Percentiles rank a stretch among this genome's conserved stretches.
phyloP scores from a whole-genome alignment of 2,329 filamentous ascomycete genomes.

The Fusarium veterinarium region DNA sequence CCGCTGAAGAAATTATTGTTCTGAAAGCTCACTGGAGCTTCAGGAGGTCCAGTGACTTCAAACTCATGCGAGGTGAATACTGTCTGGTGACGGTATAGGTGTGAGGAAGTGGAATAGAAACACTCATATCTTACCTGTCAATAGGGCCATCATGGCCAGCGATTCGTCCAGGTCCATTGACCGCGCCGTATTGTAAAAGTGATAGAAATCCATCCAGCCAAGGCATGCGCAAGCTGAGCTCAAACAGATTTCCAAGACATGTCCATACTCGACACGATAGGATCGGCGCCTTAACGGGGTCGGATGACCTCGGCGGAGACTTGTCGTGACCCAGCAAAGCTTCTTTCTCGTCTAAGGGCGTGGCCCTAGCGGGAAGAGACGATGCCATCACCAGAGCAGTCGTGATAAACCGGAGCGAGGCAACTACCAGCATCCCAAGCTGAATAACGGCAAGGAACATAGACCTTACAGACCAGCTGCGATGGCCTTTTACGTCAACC shows the following conservation, averaged over 20 bases:
- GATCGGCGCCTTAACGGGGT: slow-evolving; percentile 68
- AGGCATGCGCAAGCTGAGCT: slow-evolving; percentile 85
- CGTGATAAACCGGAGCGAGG: slow-evolving; percentile 73
- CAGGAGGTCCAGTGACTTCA: slow-evolving; percentile 59
- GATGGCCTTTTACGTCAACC: slow-evolving; percentile 27
- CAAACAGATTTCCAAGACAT: slow-evolving; percentile 76
- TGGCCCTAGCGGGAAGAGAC: slow-evolving; percentile 68
- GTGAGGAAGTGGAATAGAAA: slow-evolving; percentile 47
- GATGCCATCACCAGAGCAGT: slow-evolving; percentile 74
- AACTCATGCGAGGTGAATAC: slow-evolving; percentile 58
- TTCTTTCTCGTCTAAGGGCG: slow-evolving; percentile 42
- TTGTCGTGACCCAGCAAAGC: slow-evolving; percentile 27
- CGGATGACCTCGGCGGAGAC: slow-evolving; percentile 40
- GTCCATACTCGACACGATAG: slow-evolving; percentile 82
- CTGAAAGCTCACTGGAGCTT: slow-evolving; percentile 53
- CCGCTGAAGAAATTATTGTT: slow-evolving; percentile 28
- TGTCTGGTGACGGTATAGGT: slow-evolving; percentile 30
- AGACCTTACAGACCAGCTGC: slow-evolving; percentile 55
- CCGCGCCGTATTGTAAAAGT: slow-evolving; percentile 78
- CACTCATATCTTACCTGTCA: slow-evolving; percentile 81
- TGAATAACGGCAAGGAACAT: slow-evolving; percentile 69
- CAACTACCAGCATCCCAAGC: slow-evolving; percentile 65
- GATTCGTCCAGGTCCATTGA: slow-evolving; percentile 79
- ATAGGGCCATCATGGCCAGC: slow-evolving; percentile 80
- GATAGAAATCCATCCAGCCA: slow-evolving; percentile 84